phyloP scores from a whole-genome alignment of 2,329 filamentous ascomycete species.

The Zopfia rhizophila region DNA sequence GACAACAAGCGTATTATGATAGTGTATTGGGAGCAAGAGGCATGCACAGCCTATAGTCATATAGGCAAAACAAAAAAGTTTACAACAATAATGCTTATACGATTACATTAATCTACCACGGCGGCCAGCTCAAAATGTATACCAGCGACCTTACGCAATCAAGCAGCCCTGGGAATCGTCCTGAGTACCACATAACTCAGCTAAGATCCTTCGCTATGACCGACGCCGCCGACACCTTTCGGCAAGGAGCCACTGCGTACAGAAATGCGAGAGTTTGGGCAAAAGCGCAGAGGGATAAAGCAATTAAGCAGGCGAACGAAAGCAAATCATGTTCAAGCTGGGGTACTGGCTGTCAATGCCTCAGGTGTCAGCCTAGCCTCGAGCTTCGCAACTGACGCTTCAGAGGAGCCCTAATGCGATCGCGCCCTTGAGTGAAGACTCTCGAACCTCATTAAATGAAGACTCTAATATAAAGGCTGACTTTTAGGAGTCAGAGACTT shows the following conservation, averaged over 20 bases:
- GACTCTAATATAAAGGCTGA: not conserved
- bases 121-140: slow-evolving; percentile 50
- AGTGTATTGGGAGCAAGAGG: too few relatives aligned
- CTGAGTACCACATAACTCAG: too few relatives aligned
- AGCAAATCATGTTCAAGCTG: not conserved
- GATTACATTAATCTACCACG: slow-evolving; percentile 52
- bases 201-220: slow-evolving; percentile 33
- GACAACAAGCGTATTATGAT: slow-evolving; percentile 30
- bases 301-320: slow-evolving; percentile 13
- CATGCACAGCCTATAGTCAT: too few relatives aligned
- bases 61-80: slow-evolving; percentile 34
- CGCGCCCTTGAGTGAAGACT: not conserved
- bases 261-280: slow-evolving; percentile 13
- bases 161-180: slow-evolving; percentile 35
- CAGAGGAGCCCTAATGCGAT: not conserved
- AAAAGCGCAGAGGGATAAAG: slow-evolving; percentile 12
- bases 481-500: slow-evolving; percentile 1
- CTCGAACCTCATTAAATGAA: slow-evolving; percentile 1
- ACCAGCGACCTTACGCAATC: slow-evolving; percentile 48
- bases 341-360: not conserved
- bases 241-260: slow-evolving; percentile 10
- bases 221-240: slow-evolving; percentile 6
- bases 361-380: not conserved
- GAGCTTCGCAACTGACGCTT: slow-evolving; percentile 2
- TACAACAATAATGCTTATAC: too few relatives aligned